Base-by-base conservation (phyloP, 192 early-diverging fungal genomes). In the Podila clonocystis region DNA sequence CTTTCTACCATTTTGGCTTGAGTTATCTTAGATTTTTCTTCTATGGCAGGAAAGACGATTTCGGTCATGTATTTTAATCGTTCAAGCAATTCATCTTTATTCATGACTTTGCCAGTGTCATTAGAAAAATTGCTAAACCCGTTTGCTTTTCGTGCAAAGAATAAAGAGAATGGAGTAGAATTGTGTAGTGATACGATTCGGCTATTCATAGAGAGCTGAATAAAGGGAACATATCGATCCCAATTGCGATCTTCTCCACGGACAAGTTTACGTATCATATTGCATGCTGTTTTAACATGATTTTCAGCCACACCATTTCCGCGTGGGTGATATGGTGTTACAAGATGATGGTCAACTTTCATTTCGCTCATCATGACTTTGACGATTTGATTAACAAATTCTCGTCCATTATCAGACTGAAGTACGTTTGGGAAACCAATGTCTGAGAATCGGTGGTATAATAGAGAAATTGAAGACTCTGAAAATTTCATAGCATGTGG, bases 391-490 rank as follows among this genome's bases (percentile, higher is more conserved):
- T 86, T 87, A 2, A 80, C 76, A 41, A 87, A 87, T 52, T 87
- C 87, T 41, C 65, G 73, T 13, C 86, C 86, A 65, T 89, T 74
- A 33, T 74, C 73, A 0, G 73, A 68, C 45, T 85, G 85, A 4
- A 84, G 28, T 19, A 66, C 30, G 5, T 45, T 17, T 3, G 72
- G 57, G 66, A 73, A 4, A n/a, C 20, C 58, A 31, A 31, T 31
- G 31, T 31, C 31, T 31, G 31, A 4, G 31, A 31, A 31, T 5
- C 31, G 31, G 2, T 31, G 2, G 31, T 4, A 31, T 5, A 31
- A 31, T 31, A n/a, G n/a, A n/a, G n/a, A n/a, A n/a, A n/a, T n/a
- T n/a, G n/a, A n/a, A n/a, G n/a, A n/a, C n/a, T n/a, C n/a, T n/a
- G n/a, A n/a, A n/a, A n/a, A n/a, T n/a, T n/a, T n/a, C n/a, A n/a